Evolutionary conservation across 208 protist genomes (phyloP), one percentile per base, ranked within the genome.

Genomic region (Trypanosoma grayi): DNA sequence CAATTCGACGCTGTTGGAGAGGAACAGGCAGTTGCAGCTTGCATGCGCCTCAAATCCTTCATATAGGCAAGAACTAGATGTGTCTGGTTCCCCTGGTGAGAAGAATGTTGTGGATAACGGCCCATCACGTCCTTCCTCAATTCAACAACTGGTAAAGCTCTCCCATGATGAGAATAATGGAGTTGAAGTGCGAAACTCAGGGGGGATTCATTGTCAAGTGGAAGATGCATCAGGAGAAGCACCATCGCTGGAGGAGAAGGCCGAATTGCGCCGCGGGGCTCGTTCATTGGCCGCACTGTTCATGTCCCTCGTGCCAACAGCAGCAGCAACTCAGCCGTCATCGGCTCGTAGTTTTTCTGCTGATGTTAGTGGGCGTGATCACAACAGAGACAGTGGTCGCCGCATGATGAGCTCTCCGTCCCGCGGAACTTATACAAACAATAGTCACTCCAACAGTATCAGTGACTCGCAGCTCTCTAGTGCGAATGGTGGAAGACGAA

Each of bases 231-330:
- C 30, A 41, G 22, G 14, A 30, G 41, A 60, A 51, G 16, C 8
- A 48, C 14, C 18, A 36, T 62, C 22, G 24, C 14, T 43, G 20
- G 34, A 54, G 27, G 45, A 51, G 31, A 62, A 33, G 24, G 45
- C 34, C 36, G 44, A 62, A 33, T 14, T 62, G n/a, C 44, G 57
- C 30, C 43, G 24, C 13, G 57, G 44, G 33, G 44, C 57, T 33
- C 43, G 45, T 4, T 62, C 57, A n/a, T 36, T 62, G 34, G 57
- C 57, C 30, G 18, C 45, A 52, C 36, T 62, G 18, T 34, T 62
- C 34, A 62, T 62, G 57, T 54, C 57, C n/a, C 25, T 62, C 14
- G 44, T 62, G 7, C 57, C 45, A 14, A 43, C 6, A 62, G 18
- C 45, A 33, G 43, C 9, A 62, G 31, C 24, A 2, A 22, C 16